Base-by-base conservation (phyloP, 805 yeast genomes). In the Wickerhamomyces bisporus region DNA sequence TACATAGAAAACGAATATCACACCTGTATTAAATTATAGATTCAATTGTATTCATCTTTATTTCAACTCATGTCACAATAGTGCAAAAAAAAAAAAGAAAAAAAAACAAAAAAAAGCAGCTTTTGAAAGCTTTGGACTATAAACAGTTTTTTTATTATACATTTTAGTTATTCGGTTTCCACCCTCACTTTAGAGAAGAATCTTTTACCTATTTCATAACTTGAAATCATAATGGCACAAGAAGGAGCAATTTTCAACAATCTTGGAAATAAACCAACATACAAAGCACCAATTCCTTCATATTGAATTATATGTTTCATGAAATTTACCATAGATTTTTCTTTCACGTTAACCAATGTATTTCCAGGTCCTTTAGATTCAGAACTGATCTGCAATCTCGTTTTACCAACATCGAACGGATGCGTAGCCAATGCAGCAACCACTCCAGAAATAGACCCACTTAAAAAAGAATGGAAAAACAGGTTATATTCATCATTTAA, bases 151-250 rank as follows among this genome's bases (percentile, higher is more conserved):
- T n/a, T n/a, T n/a, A n/a, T n/a, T n/a, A n/a, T 21, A 7, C 24
- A 21, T 10, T 21, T 7, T 21, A 7, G 24, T 21, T 18, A 26
- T 25, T 20, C 20, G n/a, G 4, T 17, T 24, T 32, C 14, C 9
- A 16, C 6, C 5, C 37, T 3, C 16, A 38, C 9, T 13, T 39
- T 30, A 7, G 52, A 41, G 43, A 75, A 73, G 26, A 79, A 55
- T 40, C 76, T 75, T 60, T 93, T 93, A 20, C 94, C 84, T 31
- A 89, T 67, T 58, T 93, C 98, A 58, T 93, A 93, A 28, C 93
- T 82, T 11, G 97, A 86, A 32, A 93, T 88, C 98, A 93, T 93
- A 27, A 93, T 91, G 2, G 98, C 98, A 71, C 98, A 93, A 13
- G 96, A 81, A 10, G 98, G 98, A 0, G 97, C 96, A 20, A 93